phyloP scores from a whole-genome alignment of 257 asterid genomes.

The Fraxinus americana region DNA sequence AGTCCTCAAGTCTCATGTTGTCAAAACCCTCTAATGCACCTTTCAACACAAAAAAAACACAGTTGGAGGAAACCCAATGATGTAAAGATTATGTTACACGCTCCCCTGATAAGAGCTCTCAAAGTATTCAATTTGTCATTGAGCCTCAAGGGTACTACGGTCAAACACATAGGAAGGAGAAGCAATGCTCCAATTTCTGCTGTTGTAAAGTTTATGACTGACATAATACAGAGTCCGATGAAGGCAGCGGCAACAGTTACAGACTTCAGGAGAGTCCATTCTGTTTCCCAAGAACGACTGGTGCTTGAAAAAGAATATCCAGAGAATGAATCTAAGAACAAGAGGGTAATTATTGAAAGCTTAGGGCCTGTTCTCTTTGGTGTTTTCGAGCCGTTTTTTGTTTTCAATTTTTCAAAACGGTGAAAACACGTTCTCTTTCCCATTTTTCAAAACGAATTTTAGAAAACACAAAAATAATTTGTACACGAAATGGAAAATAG shows the following conservation, averaged over 20 bases:
- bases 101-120: conserved; percentile 41
- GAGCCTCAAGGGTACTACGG: conserved; percentile 59
- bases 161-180: conserved; percentile 85
- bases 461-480: no score
- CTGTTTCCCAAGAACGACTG: conserved; percentile 32
- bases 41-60: conserved; percentile 49
- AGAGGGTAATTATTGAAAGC: conserved; percentile 53
- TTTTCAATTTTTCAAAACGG: no score
- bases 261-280: conserved; percentile 78
- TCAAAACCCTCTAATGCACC: conserved; percentile 60
- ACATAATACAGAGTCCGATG: conserved; percentile 88
- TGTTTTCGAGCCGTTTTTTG: no score
- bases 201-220: conserved; percentile 84
- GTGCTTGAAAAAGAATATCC: conserved; percentile 35
- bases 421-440: no score
- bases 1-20: conserved; percentile 54
- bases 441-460: no score
- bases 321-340: conserved; percentile 37
- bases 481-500: no score
- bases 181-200: conserved; percentile 87
- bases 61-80: conserved; percentile 63
- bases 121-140: conserved; percentile 25
- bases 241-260: conserved; percentile 74
- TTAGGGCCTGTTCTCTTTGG: no score
- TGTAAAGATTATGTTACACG: conserved; percentile 44